These are phyloP conservation scores for Saccharomyces hybrid DNA, from an alignment of 1,139 yeast species.

Conservation along the genomic window DNA sequence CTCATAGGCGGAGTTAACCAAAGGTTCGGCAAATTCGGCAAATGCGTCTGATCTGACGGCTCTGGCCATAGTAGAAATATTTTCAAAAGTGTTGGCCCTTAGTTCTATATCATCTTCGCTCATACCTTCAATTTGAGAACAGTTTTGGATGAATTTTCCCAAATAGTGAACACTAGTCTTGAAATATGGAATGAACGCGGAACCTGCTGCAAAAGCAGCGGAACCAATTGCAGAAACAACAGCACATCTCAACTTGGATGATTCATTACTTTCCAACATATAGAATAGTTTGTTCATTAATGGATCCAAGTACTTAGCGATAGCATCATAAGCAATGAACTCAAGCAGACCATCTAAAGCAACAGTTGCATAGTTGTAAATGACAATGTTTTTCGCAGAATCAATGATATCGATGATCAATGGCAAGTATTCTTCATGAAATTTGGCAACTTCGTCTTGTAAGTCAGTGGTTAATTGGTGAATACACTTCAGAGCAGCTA, in stretches of 20 bases:
- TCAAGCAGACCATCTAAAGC: constrained; percentile 91
- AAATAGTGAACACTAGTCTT: constrained; percentile 69
- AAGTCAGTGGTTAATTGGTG: constrained; percentile 74
- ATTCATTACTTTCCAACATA: constrained; percentile 60
- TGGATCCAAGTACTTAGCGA: constrained; percentile 74
- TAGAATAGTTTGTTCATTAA: constrained; percentile 83
- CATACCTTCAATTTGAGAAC: constrained; percentile 61
- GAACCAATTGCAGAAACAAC: constrained; percentile 96
- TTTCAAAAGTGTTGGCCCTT: constrained; percentile 87
- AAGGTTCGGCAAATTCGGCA: constrained; percentile 77
- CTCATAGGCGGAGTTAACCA: constrained; percentile 80
- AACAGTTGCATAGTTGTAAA: constrained; percentile 84
- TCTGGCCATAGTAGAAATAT: constrained; percentile 89
- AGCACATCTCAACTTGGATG: constrained; percentile 68
- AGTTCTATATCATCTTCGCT: constrained; percentile 75
- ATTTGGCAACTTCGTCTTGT: constrained; percentile 76
- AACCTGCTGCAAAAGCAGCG: constrained; percentile 92
- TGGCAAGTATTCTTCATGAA: constrained; percentile 77
- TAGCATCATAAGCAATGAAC: constrained; percentile 82
- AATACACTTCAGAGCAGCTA: constrained; percentile 80
- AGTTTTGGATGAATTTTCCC: constrained; percentile 70
- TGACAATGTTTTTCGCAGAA: constrained; percentile 71
- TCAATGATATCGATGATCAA: constrained; percentile 83
- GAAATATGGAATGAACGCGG: constrained; percentile 78
- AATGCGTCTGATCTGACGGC: constrained; percentile 92